These are phyloP conservation scores for Neltuma alba DNA, from an alignment of 306 rosid genomes.

Conservation along the genomic window DNA sequence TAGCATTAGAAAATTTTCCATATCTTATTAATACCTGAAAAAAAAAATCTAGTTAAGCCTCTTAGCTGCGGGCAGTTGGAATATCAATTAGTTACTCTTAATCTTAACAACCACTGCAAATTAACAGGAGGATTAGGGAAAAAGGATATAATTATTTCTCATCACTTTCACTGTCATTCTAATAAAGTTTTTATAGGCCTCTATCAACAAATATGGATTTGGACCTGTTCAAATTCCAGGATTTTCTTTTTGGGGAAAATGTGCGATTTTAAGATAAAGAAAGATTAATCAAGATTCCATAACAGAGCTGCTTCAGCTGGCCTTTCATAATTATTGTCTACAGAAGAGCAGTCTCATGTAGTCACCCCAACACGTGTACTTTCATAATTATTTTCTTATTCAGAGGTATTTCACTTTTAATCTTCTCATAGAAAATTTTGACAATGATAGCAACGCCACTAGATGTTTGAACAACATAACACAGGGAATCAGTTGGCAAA, in stretches of 20 bases:
- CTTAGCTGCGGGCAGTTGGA: constrained; percentile 17
- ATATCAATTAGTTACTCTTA: constrained; percentile 5
- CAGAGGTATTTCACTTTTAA: constrained; percentile 7
- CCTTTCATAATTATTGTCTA: background rate
- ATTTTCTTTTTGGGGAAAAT: background rate
- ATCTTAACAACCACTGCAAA: background rate
- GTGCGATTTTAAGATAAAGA: background rate
- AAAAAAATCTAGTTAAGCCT: constrained; percentile 17
- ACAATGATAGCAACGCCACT: constrained; percentile 8
- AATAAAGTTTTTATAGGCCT: background rate
- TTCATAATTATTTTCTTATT: background rate
- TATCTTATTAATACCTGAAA: constrained; percentile 76
- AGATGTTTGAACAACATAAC: constrained; percentile 21
- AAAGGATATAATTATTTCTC: background rate
- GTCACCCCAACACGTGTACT: background rate
- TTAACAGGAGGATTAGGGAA: background rate
- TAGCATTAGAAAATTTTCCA: constrained; percentile 82
- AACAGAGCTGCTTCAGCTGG: constrained; percentile 4
- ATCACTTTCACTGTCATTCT: constrained; percentile 9
- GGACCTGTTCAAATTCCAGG: constrained; percentile 3
- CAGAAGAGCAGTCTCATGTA: background rate
- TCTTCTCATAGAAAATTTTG: constrained; percentile 1
- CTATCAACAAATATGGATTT: constrained; percentile 5
- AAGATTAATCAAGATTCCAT: constrained; percentile 2
- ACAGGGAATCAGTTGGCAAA: constrained; percentile 5